Conservation (phyloP, 371 early-diverging fungal species). For the Mortierella sp. region DNA sequence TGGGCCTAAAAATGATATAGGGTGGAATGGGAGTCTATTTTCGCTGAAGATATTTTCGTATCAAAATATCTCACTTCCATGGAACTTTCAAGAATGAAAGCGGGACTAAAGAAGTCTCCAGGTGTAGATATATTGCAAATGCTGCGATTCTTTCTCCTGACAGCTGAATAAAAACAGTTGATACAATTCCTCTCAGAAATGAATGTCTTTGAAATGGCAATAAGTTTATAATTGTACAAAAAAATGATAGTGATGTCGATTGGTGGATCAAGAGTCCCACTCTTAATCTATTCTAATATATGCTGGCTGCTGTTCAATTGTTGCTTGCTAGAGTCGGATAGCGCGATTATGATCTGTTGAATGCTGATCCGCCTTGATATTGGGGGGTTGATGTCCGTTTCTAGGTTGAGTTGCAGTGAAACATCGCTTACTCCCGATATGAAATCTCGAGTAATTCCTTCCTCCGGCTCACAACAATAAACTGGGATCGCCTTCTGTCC, state of each 20-base stretch:
- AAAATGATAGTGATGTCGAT: background rate
- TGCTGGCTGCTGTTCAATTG: background rate
- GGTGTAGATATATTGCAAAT: too few relatives aligned
- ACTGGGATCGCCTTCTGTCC: background rate
- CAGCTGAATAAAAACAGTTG: too few relatives aligned
- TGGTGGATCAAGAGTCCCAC: background rate
- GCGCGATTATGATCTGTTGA: background rate
- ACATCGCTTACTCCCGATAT: background rate
- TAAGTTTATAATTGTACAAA: background rate
- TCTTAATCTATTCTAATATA: background rate
- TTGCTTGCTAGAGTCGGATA: slow-evolving; percentile 1
- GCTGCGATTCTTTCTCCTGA: too few relatives aligned
- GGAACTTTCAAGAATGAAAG: too few relatives aligned
- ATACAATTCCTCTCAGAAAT: too few relatives aligned
- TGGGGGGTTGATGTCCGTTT: background rate
- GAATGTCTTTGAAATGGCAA: background rate
- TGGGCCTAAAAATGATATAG: background rate
- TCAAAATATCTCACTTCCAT: too few relatives aligned
- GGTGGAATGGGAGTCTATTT: background rate
- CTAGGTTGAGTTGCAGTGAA: background rate
- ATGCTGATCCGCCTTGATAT: background rate
- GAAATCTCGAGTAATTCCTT: background rate
- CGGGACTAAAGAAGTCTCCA: too few relatives aligned
- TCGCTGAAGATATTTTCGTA: background rate
- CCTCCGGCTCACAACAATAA: background rate